These are phyloP conservation scores for Saccharomycopsis capsularis DNA, from an alignment of 805 yeast genomes.

Conservation along the genomic window DNA sequence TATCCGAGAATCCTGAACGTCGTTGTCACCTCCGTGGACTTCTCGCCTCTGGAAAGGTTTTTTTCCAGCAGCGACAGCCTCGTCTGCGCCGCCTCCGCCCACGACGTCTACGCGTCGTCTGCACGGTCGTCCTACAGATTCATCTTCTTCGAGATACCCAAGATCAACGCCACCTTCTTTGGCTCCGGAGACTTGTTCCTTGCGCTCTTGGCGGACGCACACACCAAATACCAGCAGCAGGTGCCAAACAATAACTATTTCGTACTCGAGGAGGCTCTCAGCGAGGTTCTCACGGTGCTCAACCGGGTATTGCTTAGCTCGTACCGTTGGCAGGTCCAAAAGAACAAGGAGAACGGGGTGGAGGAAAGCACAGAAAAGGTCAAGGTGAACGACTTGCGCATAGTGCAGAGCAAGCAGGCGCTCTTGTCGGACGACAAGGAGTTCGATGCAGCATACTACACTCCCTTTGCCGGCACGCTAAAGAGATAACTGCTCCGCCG, in stretches of 20 bases:
- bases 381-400: slow-evolving; percentile 10
- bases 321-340: slow-evolving; percentile 24
- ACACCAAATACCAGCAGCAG: slow-evolving; percentile 28
- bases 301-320: slow-evolving; percentile 38
- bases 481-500: too few species aligned
- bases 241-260: slow-evolving; percentile 17
- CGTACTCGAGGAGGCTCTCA: slow-evolving; percentile 31
- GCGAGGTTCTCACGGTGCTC: slow-evolving; percentile 35
- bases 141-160: slow-evolving; percentile 36
- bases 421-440: slow-evolving; percentile 5
- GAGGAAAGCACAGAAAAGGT: not conserved
- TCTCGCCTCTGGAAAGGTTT: too few species aligned
- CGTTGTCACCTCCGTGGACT: slow-evolving; percentile 51
- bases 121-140: slow-evolving; percentile 12
- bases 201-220: slow-evolving; percentile 50
- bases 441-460: not conserved
- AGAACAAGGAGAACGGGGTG: not conserved
- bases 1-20: slow-evolving; percentile 44
- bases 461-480: too few species aligned
- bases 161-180: slow-evolving; percentile 54
- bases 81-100: slow-evolving; percentile 35
- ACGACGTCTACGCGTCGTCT: not conserved
- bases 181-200: slow-evolving; percentile 74
- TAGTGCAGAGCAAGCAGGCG: slow-evolving; percentile 12
- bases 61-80: slow-evolving; percentile 29